Evolutionary conservation across 2,329 filamentous ascomycete genomes (phyloP), one percentile per base, ranked within the genome.

Genomic region (Nemania sp.): DNA sequence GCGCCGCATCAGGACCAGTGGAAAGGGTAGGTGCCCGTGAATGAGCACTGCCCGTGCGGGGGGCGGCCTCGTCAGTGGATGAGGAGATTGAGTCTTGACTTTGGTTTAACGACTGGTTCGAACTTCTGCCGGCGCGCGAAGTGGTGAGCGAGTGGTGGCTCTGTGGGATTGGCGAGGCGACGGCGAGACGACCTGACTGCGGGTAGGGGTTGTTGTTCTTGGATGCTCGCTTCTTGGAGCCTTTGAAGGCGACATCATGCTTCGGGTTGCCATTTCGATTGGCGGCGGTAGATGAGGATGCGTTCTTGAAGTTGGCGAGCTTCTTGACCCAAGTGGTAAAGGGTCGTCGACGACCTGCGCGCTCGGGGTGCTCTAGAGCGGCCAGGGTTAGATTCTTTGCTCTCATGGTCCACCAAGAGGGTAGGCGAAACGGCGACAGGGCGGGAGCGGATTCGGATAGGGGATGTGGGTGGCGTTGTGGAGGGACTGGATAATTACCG

Each of bases 321-420:
- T 93, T 93, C 82, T 93, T 96, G 81, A 99, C 92, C 90, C 94
- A 96, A 68, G 88, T 91, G 48, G 93, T 86, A 74, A 98, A 98
- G 21, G 93, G 94, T 65, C 91, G 87, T 69, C 92, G 89, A 67
- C 92, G 90, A 69, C 84, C 85, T 72, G 77, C 68, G 67, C 83
- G 79, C 67, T 80, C 79, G 67, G 87, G 82, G 67, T 87, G 85
- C 75, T 92, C 90, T 92, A 77, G 68, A 64, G 77, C 73, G 32
- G n/a, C n/a, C 10, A 50, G 55, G 70, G 62, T 72, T 64, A 69
- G 25, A 29, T 29, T 29, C 25, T 29, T 29, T 29, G n/a, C 25
- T 29, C 3, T 29, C 25, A 29, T 29, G 25, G n/a, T n/a, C n/a
- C n/a, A n/a, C n/a, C n/a, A n/a, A n/a, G n/a, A n/a, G n/a, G n/a